These are phyloP conservation scores for Teunomyces pallodes DNA, from an alignment of 805 yeast species.

Conservation along the genomic window DNA sequence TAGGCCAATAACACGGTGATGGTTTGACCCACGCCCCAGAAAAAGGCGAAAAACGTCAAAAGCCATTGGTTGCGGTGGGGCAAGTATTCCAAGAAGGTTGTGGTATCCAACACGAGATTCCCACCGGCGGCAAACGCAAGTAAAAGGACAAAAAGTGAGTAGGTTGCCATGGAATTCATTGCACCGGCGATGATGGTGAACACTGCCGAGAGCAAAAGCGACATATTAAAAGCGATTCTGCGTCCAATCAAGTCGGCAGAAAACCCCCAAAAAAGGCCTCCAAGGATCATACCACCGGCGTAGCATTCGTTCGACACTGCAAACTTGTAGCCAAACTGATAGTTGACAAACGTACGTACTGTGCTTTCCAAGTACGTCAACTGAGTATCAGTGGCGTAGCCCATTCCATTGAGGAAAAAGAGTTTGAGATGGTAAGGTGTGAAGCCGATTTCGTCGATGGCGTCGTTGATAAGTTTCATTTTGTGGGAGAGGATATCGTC, in stretches of 20 bases:
- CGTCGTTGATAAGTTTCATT: slow-evolving; percentile 27
- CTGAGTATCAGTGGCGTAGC: slow-evolving; percentile 46
- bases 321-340: slow-evolving; percentile 44
- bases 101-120: slow-evolving; percentile 53
- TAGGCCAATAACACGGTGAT: slow-evolving; percentile 51
- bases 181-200: slow-evolving; percentile 57
- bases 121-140: slow-evolving; percentile 53
- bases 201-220: slow-evolving; percentile 46
- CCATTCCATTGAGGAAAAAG: slow-evolving; percentile 36
- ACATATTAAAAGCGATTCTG: slow-evolving; percentile 23
- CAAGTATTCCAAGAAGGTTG: slow-evolving; percentile 51
- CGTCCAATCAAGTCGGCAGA: slow-evolving; percentile 35
- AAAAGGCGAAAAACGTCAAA: slow-evolving; percentile 43
- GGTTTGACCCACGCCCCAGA: slow-evolving; percentile 51
- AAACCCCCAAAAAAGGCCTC: slow-evolving; percentile 57
- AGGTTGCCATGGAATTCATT: slow-evolving; percentile 47
- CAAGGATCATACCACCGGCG: slow-evolving; percentile 46
- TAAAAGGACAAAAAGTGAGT: slow-evolving; percentile 47
- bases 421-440: slow-evolving; percentile 45
- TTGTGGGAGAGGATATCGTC: slow-evolving; percentile 20
- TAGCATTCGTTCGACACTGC: slow-evolving; percentile 38
- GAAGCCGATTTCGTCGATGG: slow-evolving; percentile 41
- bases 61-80: slow-evolving; percentile 52
- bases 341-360: slow-evolving; percentile 45
- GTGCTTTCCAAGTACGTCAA: slow-evolving; percentile 46